Conservation (phyloP, 83 land plant genomes). For the Thuja plicata region DNA sequence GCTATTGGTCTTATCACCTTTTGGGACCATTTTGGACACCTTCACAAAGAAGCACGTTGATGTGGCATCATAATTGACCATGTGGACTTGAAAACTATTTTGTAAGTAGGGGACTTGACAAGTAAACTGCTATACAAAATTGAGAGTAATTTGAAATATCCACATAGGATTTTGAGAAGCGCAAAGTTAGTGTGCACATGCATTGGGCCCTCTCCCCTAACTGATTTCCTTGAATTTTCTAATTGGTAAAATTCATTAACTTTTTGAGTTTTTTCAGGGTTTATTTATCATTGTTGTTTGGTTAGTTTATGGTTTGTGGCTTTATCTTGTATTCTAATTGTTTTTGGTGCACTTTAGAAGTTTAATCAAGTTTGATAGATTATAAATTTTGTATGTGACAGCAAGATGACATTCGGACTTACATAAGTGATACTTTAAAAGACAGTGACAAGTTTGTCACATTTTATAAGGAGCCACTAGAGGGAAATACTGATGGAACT, state of each 20-base stretch:
- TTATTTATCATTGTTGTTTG: neutral
- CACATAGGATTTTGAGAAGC: no score
- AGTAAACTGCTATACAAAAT: no score
- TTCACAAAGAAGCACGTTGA: no score
- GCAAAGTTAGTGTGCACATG: no score
- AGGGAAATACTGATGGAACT: slow-evolving; percentile 42
- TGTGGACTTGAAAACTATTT: no score
- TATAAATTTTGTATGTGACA: slow-evolving; percentile 24
- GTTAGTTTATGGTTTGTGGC: neutral
- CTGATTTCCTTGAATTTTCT: neutral
- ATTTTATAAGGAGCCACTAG: slow-evolving; percentile 57
- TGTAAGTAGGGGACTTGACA: no score
- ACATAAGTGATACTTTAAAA: slow-evolving; percentile 46
- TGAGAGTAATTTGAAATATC: no score
- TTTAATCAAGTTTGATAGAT: neutral
- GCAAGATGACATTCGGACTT: slow-evolving; percentile 69
- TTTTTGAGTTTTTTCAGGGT: neutral
- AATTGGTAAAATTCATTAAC: neutral
- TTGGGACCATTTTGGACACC: no score
- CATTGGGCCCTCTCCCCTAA: neutral
- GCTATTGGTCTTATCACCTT: no score
- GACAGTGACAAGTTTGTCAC: slow-evolving; percentile 31
- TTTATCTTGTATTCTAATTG: neutral
- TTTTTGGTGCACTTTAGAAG: neutral
- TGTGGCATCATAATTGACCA: no score